A percentile compares a stretch with the other conserved stretches of the same genome.
These are phyloP conservation scores for Leccinum boreale DNA, from an alignment of 768 basidiomycete species.

Conservation along the genomic window DNA sequence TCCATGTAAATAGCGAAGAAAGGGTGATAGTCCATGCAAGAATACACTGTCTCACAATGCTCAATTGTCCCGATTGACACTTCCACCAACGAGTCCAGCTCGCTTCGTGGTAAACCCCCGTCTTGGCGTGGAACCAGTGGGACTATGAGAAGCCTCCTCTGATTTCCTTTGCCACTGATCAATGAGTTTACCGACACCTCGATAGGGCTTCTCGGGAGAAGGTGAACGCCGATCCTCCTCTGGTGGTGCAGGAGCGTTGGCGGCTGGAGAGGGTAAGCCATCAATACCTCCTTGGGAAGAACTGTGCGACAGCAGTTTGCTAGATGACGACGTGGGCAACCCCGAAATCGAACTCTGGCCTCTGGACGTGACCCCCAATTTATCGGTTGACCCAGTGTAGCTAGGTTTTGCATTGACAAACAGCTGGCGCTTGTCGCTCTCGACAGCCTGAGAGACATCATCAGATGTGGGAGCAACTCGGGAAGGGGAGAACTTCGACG, in stretches of 20 bases:
- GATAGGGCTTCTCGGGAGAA: slow-evolving; percentile 75
- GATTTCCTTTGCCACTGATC: too few species aligned
- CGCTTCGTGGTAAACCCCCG: slow-evolving; percentile 43
- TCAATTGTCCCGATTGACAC: slow-evolving; percentile 16
- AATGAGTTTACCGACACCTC: slow-evolving; percentile 63
- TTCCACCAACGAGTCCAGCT: slow-evolving; percentile 30
- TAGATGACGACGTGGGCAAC: slow-evolving; percentile 20
- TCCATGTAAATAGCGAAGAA: not conserved
- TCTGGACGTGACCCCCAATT: slow-evolving; percentile 7
- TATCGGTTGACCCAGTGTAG: slow-evolving; percentile 20
- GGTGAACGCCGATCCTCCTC: slow-evolving; percentile 43
- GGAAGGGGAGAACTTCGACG: slow-evolving; percentile 24
- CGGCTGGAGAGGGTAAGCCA: slow-evolving; percentile 20
- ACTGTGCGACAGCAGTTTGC: slow-evolving; percentile 15
- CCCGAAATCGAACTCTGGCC: slow-evolving; percentile 20
- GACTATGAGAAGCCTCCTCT: slow-evolving; percentile 26
- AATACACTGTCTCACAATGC: not conserved
- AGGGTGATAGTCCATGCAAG: not conserved
- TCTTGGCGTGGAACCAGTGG: slow-evolving; percentile 31
- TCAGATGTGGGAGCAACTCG: slow-evolving; percentile 13
- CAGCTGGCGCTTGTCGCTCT: slow-evolving; percentile 22
- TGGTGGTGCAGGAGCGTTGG: slow-evolving; percentile 11
- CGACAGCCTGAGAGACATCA: slow-evolving; percentile 7
- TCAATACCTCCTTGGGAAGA: slow-evolving; percentile 22
- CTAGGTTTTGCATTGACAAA: slow-evolving; percentile 7